Evolutionary conservation across 768 basidiomycete genomes (phyloP).

Genomic region (Chiua virens): DNA sequence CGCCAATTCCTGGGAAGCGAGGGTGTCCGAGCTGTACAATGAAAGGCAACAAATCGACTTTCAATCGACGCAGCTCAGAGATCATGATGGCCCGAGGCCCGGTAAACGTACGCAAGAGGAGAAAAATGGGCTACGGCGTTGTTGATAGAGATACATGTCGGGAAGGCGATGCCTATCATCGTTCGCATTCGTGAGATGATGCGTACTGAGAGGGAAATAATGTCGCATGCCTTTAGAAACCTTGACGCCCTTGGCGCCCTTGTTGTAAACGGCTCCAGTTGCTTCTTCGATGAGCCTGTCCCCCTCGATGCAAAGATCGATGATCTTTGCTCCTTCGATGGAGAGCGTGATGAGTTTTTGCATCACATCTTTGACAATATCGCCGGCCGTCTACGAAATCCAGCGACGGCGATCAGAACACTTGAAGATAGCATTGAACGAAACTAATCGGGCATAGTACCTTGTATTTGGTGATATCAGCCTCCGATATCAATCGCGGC

Average conservation of each 20-base stretch:
- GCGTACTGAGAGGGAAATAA: background rate
- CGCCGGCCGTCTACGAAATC: constrained; percentile 72
- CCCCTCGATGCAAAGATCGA: constrained; percentile 91
- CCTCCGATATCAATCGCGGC: constrained; percentile 56
- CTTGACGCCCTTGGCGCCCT: constrained; percentile 84
- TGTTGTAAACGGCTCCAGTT: constrained; percentile 86
- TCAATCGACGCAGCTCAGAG: constrained; percentile 15
- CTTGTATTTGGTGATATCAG: constrained; percentile 87
- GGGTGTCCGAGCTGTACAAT: constrained; percentile 64
- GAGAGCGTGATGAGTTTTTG: constrained; percentile 78
- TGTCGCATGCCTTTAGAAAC: constrained; percentile 71
- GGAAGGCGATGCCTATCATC: constrained; percentile 84
- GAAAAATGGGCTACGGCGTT: constrained; percentile 96
- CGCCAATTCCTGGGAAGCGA: constrained; percentile 63
- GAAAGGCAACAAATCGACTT: constrained; percentile 22
- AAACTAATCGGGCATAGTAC: constrained; percentile 38
- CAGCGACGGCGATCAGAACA: constrained; percentile 6
- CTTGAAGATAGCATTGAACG: constrained; percentile 16
- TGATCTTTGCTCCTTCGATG: constrained; percentile 80
- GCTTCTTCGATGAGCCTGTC: constrained; percentile 91
- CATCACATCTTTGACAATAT: constrained; percentile 82
- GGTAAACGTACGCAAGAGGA: constrained; percentile 75
- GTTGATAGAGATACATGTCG: constrained; percentile 92
- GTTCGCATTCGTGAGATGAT: constrained; percentile 6
- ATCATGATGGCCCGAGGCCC: background rate